A percentile compares a stretch with the other conserved stretches of the same genome.
These are phyloP conservation scores for Chamaenerion angustifolium DNA, from an alignment of 345 rosid genomes.

Conservation along the genomic window DNA sequence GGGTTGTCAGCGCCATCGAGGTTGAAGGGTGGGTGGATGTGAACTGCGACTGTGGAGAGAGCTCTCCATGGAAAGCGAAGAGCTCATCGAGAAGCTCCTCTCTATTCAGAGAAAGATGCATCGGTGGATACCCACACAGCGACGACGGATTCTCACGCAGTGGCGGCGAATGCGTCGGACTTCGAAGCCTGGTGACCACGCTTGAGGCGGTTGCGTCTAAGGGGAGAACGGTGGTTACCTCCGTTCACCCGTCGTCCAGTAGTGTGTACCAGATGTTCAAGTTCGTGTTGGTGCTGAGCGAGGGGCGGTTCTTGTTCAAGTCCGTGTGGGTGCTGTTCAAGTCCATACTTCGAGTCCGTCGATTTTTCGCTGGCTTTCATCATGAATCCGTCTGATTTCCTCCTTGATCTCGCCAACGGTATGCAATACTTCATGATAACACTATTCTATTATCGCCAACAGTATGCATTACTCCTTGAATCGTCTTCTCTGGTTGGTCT, in stretches of 20 bases:
- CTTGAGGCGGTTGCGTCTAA: slow-evolving; percentile 45
- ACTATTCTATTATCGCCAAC: slow-evolving; percentile 2
- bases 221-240: slow-evolving; percentile 63
- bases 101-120: no score
- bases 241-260: slow-evolving; percentile 93
- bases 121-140: no score
- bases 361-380: slow-evolving; percentile 84
- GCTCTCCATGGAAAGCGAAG: no score
- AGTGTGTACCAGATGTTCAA: slow-evolving; percentile 66
- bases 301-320: slow-evolving; percentile 66
- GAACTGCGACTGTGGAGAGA: no score
- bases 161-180: no score
- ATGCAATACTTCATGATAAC: slow-evolving; percentile 10
- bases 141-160: no score
- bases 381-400: slow-evolving; percentile 94
- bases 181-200: slow-evolving; percentile 51
- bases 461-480: no score
- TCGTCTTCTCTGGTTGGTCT: no score
- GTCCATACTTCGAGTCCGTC: slow-evolving; percentile 54
- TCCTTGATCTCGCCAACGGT: slow-evolving; percentile 98
- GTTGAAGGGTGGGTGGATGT: no score
- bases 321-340: no score
- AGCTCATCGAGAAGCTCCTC: no score
- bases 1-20: no score
- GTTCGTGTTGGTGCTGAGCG: slow-evolving; percentile 61